Evolutionary conservation across 306 rosid species (phyloP).

Genomic region (Gillenia trifoliata): DNA sequence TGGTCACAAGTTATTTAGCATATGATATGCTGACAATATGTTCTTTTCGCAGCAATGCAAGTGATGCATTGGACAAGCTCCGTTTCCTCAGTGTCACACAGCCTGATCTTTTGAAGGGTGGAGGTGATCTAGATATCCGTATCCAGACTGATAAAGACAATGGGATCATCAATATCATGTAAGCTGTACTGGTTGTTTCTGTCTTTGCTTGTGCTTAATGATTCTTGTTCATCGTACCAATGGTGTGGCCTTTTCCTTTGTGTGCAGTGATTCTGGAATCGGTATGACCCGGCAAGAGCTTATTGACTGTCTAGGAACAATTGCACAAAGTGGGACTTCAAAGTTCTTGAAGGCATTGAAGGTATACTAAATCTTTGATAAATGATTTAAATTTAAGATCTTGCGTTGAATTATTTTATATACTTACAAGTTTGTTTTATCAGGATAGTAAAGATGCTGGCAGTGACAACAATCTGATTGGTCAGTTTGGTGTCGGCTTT

Average conservation of each 20-base stretch:
- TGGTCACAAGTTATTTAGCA: background rate
- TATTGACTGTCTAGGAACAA: conserved; percentile 96
- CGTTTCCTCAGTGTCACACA: conserved; percentile 83
- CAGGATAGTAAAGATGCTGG: conserved; percentile 92
- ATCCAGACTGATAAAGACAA: conserved; percentile 81
- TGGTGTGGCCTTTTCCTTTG: background rate
- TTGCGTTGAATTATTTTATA: background rate
- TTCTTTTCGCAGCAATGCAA: conserved; percentile 67
- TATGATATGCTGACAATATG: background rate
- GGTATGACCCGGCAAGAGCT: conserved; percentile 94
- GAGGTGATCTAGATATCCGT: conserved; percentile 70
- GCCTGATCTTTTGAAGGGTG: conserved; percentile 71
- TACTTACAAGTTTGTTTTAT: conserved; percentile 20
- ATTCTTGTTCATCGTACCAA: background rate
- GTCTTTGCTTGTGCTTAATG: background rate
- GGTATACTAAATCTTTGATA: conserved; percentile 34
- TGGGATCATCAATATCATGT: conserved; percentile 75
- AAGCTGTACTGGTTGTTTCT: conserved; percentile 19
- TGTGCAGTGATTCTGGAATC: conserved; percentile 82
- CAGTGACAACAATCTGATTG: conserved; percentile 78
- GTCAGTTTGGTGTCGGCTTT: conserved; percentile 98
- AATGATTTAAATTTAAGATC: background rate
- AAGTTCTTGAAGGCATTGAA: conserved; percentile 86
- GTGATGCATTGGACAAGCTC: conserved; percentile 98
- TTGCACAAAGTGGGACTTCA: conserved; percentile 98